Conservation (phyloP, 2,329 filamentous ascomycete species). For the Rugonectria rugulosa region DNA sequence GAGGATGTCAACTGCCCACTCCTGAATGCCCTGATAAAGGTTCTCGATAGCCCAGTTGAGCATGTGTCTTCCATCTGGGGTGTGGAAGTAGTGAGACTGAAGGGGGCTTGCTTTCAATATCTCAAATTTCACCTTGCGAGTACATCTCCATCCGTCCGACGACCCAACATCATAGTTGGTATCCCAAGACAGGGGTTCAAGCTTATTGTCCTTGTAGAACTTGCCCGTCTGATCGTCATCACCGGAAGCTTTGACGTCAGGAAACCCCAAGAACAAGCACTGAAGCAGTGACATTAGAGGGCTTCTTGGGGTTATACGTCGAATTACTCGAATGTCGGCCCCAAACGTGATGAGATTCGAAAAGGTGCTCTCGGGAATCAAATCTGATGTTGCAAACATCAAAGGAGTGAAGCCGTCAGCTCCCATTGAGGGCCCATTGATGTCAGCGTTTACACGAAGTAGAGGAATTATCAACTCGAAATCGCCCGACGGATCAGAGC, state of each 20-base stretch:
- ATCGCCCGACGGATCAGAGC: rapidly evolving
- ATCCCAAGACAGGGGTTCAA: too few relatives aligned
- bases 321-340: background rate
- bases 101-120: background rate
- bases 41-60: slow-evolving; percentile 14
- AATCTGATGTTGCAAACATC: slow-evolving; percentile 1
- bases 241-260: background rate
- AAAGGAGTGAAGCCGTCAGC: background rate
- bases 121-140: background rate
- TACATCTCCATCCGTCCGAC: background rate
- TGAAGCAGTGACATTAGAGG: background rate
- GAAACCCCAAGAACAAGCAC: background rate
- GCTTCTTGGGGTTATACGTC: background rate
- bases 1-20: slow-evolving; percentile 1
- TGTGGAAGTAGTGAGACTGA: background rate
- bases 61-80: background rate
- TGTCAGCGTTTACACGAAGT: background rate
- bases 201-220: background rate
- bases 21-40: background rate
- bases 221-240: background rate
- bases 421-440: background rate
- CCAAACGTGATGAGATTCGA: background rate
- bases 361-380: background rate
- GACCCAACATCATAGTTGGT: too few relatives aligned
- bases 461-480: background rate